These are phyloP conservation scores for Candida orba DNA, from an alignment of 805 yeast genomes.

Conservation along the genomic window DNA sequence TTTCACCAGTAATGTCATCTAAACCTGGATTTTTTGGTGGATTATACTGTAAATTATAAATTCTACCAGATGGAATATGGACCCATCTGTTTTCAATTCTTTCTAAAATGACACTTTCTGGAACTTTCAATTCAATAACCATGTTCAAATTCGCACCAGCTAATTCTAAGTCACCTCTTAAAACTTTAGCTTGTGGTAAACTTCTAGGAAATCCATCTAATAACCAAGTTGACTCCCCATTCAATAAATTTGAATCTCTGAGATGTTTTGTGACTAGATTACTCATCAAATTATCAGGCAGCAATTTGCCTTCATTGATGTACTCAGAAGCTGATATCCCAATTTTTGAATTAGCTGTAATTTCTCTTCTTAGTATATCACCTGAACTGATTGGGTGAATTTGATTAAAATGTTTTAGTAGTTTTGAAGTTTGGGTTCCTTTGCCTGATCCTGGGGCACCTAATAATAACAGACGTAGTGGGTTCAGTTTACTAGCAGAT, in stretches of 20 bases:
- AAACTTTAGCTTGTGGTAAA: slow-evolving; percentile 54
- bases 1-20: slow-evolving; percentile 90
- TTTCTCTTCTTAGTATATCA: slow-evolving; percentile 68
- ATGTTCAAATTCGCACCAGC: slow-evolving; percentile 46
- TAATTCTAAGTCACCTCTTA: slow-evolving; percentile 38
- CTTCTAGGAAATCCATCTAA: slow-evolving; percentile 94
- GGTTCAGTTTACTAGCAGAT: slow-evolving; percentile 15
- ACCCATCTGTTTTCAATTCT: slow-evolving; percentile 84
- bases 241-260: slow-evolving; percentile 34
- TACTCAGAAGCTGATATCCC: slow-evolving; percentile 51
- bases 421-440: slow-evolving; percentile 75
- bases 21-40: slow-evolving; percentile 79
- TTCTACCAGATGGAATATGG: slow-evolving; percentile 77
- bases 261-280: slow-evolving; percentile 48
- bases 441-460: slow-evolving; percentile 98
- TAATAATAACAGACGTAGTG: slow-evolving; percentile 61
- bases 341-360: slow-evolving; percentile 42
- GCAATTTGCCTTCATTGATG: slow-evolving; percentile 56
- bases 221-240: slow-evolving; percentile 50
- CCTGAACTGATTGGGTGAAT: slow-evolving; percentile 73
- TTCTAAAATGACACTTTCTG: slow-evolving; percentile 72
- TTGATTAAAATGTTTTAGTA: slow-evolving; percentile 45
- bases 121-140: slow-evolving; percentile 84
- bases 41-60: slow-evolving; percentile 78
- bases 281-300: slow-evolving; percentile 70